phyloP scores from a whole-genome alignment of 108 stramenopile genomes.

The Fragilaria radians region DNA sequence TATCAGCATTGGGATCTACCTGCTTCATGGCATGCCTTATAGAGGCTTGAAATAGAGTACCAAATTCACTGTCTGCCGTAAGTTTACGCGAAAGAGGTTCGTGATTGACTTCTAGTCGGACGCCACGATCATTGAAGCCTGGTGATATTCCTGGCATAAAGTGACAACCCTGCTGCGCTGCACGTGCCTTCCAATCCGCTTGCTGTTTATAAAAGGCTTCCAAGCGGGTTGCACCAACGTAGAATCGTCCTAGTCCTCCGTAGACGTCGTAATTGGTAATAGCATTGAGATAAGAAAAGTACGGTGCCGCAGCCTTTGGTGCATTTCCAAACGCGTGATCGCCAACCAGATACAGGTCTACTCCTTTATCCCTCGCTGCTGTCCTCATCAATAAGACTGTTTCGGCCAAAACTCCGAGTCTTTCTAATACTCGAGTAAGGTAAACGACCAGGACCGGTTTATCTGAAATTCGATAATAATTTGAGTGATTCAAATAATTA shows the following conservation, averaged over 20 bases:
- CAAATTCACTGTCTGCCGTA: slow-evolving; percentile 7
- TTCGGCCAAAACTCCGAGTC: slow-evolving; percentile 8
- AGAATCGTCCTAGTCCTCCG: no score
- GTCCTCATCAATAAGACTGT: slow-evolving; percentile 13
- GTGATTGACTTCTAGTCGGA: slow-evolving; percentile 18
- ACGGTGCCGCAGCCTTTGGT: slow-evolving; percentile 6
- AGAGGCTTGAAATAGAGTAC: slow-evolving; percentile 20
- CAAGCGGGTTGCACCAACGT: no score
- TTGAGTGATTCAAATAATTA: slow-evolving; percentile 30
- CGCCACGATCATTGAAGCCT: slow-evolving; percentile 35
- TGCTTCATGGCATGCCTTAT: slow-evolving; percentile 15
- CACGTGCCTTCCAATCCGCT: no score
- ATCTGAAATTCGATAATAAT: slow-evolving; percentile 29
- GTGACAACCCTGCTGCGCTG: no score
- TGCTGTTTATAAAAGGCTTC: no score
- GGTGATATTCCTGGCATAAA: slow-evolving; percentile 31
- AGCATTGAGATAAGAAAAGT: slow-evolving; percentile 19
- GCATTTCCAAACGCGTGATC: slow-evolving; percentile 28
- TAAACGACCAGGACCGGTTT: slow-evolving; percentile 32
- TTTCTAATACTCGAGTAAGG: slow-evolving; percentile 21
- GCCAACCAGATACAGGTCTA: slow-evolving; percentile 25
- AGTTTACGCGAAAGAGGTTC: slow-evolving; percentile 26
- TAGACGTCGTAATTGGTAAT: slow-evolving; percentile 37
- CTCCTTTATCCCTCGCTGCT: not conserved
- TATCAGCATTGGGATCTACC: slow-evolving; percentile 17